A percentile compares a stretch with the other conserved stretches of the same genome.
Evolutionary conservation across 768 basidiomycete species (phyloP).

Genomic region (Leccinum imitatum): DNA sequence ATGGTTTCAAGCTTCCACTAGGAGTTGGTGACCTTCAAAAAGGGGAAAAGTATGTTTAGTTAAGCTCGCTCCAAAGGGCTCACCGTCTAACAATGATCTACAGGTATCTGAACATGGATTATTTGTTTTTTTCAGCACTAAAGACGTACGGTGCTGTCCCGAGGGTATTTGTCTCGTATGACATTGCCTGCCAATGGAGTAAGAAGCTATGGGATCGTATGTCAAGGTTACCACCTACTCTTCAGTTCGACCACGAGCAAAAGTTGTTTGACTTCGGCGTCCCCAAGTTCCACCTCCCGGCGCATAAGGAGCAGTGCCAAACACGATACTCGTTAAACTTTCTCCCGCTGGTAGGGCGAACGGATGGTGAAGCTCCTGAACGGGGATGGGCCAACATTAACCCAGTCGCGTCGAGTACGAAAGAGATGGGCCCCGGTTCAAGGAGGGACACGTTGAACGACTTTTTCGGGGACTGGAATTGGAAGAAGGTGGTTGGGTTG

Average conservation of each 20-base stretch:
- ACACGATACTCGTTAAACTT: slow-evolving; percentile 33
- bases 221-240: background rate
- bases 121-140: background rate
- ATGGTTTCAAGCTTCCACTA: background rate
- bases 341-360: background rate
- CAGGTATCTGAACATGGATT: background rate
- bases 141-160: background rate
- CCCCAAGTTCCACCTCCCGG: slow-evolving; percentile 40
- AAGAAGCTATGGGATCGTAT: slow-evolving; percentile 7
- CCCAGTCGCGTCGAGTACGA: background rate
- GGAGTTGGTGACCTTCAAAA: background rate
- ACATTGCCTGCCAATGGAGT: slow-evolving; percentile 9
- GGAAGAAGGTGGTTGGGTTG: slow-evolving; percentile 33
- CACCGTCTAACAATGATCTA: too few species aligned
- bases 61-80: too few species aligned
- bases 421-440: slow-evolving; percentile 17
- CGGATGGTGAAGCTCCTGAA: slow-evolving; percentile 31
- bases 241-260: background rate
- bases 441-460: background rate
- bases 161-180: slow-evolving; percentile 13
- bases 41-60: background rate
- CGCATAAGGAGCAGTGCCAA: slow-evolving; percentile 33
- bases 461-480: slow-evolving; percentile 14
- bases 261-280: slow-evolving; percentile 14
- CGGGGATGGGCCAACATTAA: background rate